Conservation (phyloP, 352 stramenopile species). For the Phytophthora foliorum region DNA sequence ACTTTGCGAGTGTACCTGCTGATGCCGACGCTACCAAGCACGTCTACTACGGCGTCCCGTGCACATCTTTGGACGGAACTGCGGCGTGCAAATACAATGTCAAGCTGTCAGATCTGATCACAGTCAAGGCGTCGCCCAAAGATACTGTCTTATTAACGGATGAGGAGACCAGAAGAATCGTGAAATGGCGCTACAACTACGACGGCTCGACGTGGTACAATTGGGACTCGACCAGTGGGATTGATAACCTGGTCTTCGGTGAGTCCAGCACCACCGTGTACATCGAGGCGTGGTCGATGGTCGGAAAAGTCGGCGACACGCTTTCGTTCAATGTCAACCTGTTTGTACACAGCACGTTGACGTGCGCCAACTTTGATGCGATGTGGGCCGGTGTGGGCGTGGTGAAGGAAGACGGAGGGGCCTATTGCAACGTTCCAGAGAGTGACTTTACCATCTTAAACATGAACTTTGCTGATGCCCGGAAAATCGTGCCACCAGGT, state of each 20-base stretch:
- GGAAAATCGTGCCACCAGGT: conserved; percentile 4
- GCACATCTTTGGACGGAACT: conserved; percentile 15
- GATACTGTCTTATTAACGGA: neutral
- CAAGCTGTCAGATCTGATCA: conserved; percentile 28
- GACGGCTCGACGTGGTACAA: conserved; percentile 8
- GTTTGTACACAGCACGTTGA: conserved; percentile 41
- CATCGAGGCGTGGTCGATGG: conserved; percentile 65
- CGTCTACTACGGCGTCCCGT: conserved; percentile 25
- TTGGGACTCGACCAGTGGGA: conserved; percentile 16
- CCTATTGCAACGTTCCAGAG: conserved; percentile 23
- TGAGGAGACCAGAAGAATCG: neutral
- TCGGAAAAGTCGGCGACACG: conserved; percentile 34
- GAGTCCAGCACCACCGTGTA: conserved; percentile 40
- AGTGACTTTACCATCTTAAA: conserved; percentile 38
- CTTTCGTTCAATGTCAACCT: conserved; percentile 48
- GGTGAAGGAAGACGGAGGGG: neutral
- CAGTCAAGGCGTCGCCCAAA: neutral
- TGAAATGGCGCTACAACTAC: conserved; percentile 57
- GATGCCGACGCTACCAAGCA: conserved; percentile 6
- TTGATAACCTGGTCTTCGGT: conserved; percentile 26
- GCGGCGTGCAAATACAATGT: conserved; percentile 15
- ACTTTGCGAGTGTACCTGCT: conserved; percentile 10
- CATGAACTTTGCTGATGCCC: conserved; percentile 12
- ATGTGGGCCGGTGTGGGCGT: conserved; percentile 6
- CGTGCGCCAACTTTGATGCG: conserved; percentile 11